These are phyloP conservation scores for Corylus heterophylla DNA, from an alignment of 306 rosid genomes.

Conservation along the genomic window DNA sequence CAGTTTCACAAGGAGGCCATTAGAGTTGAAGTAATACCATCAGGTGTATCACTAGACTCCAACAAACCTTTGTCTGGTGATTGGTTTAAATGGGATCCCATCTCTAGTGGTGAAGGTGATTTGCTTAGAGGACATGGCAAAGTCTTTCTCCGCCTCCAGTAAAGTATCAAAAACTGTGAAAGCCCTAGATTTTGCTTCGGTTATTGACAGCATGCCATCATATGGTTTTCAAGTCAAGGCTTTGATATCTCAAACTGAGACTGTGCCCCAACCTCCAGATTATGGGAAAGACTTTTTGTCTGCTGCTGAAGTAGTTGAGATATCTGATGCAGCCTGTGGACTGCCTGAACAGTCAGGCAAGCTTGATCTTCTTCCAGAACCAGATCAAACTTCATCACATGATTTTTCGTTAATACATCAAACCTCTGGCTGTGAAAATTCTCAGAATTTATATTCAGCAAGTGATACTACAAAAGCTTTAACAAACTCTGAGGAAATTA, in stretches of 20 bases:
- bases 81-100: constrained; percentile 72
- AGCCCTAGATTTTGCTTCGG: constrained; percentile 65
- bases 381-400: constrained; percentile 26
- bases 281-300: constrained; percentile 19
- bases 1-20: constrained; percentile 70
- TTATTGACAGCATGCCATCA: constrained; percentile 54
- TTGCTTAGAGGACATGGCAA: constrained; percentile 66
- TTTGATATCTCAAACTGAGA: constrained; percentile 42
- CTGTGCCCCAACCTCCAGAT: constrained; percentile 27
- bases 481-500: constrained; percentile 25
- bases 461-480: constrained; percentile 24
- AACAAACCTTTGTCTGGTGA: constrained; percentile 24
- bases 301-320: constrained; percentile 27
- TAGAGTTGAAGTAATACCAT: constrained; percentile 59
- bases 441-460: constrained; percentile 14
- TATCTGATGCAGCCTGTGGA: constrained; percentile 30
- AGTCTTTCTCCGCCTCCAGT: constrained; percentile 49
- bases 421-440: constrained; percentile 19
- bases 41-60: constrained; percentile 43
- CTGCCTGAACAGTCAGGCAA: constrained; percentile 25
- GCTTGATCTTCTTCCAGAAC: constrained; percentile 30
- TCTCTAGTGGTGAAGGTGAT: constrained; percentile 88
- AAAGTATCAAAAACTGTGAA: constrained; percentile 52
- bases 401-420: constrained; percentile 26
- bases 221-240: constrained; percentile 65